phyloP scores from a whole-genome alignment of 2,329 filamentous ascomycete species.

The Phialocephala subalpina region DNA sequence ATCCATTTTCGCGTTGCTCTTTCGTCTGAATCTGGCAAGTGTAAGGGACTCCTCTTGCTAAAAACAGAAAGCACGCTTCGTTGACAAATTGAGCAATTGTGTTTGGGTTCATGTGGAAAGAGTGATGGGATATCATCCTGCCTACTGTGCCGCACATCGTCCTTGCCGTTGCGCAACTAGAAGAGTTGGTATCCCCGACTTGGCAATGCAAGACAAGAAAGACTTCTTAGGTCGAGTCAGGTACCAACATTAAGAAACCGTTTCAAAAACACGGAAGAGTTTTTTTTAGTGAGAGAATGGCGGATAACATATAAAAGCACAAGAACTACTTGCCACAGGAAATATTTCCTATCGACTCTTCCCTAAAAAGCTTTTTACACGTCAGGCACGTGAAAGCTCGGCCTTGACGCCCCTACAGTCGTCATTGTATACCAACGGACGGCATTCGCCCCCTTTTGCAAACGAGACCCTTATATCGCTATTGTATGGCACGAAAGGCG shows the following conservation, averaged over 20 bases:
- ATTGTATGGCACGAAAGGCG: background rate
- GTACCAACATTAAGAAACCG: too few species aligned
- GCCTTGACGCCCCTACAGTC: background rate
- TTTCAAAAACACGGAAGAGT: background rate
- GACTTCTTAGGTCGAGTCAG: too few species aligned
- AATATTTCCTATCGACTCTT: background rate
- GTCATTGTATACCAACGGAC: background rate
- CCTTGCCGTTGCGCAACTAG: background rate
- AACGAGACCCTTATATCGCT: constrained; percentile 2
- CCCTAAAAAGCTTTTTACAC: background rate
- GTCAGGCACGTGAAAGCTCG: background rate
- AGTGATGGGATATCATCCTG: background rate
- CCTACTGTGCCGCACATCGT: background rate
- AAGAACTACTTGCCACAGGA: background rate
- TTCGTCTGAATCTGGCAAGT: background rate
- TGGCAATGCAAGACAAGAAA: too few species aligned
- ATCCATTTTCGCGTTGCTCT: background rate
- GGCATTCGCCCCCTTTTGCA: background rate
- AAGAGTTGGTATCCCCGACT: background rate
- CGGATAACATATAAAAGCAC: background rate
- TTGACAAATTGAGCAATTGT: background rate
- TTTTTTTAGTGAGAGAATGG: background rate
- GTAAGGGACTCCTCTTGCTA: background rate
- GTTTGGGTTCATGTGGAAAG: background rate
- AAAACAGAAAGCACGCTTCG: background rate